phyloP scores from a whole-genome alignment of 129 eudicot species.

The Lactuca saligna region DNA sequence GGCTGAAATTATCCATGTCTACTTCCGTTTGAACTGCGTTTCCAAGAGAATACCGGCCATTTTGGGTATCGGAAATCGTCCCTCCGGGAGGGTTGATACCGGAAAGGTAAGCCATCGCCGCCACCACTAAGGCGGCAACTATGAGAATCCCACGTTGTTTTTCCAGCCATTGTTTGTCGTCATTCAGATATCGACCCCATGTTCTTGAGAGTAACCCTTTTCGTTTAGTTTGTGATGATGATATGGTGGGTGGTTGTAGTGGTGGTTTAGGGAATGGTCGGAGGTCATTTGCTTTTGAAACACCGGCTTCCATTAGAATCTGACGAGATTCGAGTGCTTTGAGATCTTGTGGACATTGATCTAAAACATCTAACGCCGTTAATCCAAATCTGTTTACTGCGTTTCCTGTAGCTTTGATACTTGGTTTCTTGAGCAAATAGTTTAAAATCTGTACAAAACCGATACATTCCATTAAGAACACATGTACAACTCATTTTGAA shows the following conservation, averaged over 20 bases:
- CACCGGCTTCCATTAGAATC: conserved; percentile 15
- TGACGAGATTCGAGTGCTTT: background rate
- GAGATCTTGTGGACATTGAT: conserved; percentile 9
- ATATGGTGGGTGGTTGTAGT: background rate
- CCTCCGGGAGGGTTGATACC: conserved; percentile 24
- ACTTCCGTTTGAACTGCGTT: conserved; percentile 13
- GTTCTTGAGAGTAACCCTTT: conserved; percentile 8
- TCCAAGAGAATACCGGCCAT: conserved; percentile 13
- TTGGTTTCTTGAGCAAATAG: conserved; percentile 12
- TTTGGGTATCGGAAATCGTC: conserved; percentile 1
- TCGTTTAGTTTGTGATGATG: background rate
- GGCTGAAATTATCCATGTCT: conserved; percentile 11
- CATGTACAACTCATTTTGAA: background rate
- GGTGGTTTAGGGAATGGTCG: background rate
- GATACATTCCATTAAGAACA: background rate
- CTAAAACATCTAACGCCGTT: conserved; percentile 24
- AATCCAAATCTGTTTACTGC: conserved; percentile 10
- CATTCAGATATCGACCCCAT: conserved; percentile 6
- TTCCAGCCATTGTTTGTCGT: conserved; percentile 12
- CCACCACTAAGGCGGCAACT: conserved; percentile 14
- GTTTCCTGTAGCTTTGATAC: conserved; percentile 2
- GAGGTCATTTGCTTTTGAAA: conserved; percentile 1
- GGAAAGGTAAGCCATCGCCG: background rate
- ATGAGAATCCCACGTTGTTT: conserved; percentile 24
- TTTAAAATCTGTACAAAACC: conserved; percentile 19